Conservation (phyloP, 2,329 filamentous ascomycete genomes). For the Colletotrichum horii region DNA sequence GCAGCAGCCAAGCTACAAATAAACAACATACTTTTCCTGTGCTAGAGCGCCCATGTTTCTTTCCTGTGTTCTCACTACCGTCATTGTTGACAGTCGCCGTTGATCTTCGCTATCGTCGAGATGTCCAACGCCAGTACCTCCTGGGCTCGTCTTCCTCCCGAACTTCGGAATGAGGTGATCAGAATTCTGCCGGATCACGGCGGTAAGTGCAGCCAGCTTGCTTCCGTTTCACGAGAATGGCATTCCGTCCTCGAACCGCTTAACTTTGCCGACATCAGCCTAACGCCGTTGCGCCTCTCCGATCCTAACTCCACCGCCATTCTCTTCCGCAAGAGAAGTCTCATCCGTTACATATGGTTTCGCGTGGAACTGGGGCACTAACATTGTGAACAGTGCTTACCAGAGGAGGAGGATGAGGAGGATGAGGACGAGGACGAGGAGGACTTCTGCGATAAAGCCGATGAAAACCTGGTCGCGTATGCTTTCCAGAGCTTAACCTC, state of each 20-base stretch:
- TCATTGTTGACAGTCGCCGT: neutral
- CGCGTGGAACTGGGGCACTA: slow-evolving; percentile 31
- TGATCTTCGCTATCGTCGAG: neutral
- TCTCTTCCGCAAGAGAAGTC: slow-evolving; percentile 26
- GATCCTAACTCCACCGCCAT: slow-evolving; percentile 24
- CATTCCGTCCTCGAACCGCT: slow-evolving; percentile 27
- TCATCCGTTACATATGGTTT: slow-evolving; percentile 33
- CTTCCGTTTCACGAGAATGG: slow-evolving; percentile 26
- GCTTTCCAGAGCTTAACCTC: slow-evolving; percentile 35
- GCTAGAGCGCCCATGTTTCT: no score
- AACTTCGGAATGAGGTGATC: slow-evolving; percentile 23
- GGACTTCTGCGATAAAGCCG: slow-evolving; percentile 19
- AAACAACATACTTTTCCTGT: no score
- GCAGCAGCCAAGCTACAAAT: neutral
- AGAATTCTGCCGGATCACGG: slow-evolving; percentile 23
- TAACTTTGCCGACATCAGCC: slow-evolving; percentile 30
- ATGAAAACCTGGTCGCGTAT: slow-evolving; percentile 30
- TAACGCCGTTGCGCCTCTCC: slow-evolving; percentile 26
- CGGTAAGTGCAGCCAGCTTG: slow-evolving; percentile 23
- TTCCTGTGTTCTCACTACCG: no score
- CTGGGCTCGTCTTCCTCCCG: slow-evolving; percentile 21
- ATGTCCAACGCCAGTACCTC: slow-evolving; percentile 20
- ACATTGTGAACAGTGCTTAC: slow-evolving; percentile 23
- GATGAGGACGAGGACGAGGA: no score
- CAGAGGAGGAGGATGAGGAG: neutral